Evolutionary conservation across 2,329 filamentous ascomycete genomes (phyloP), one percentile per base, ranked within the genome.

Genomic region (Stagonosporopsis rhizophila): DNA sequence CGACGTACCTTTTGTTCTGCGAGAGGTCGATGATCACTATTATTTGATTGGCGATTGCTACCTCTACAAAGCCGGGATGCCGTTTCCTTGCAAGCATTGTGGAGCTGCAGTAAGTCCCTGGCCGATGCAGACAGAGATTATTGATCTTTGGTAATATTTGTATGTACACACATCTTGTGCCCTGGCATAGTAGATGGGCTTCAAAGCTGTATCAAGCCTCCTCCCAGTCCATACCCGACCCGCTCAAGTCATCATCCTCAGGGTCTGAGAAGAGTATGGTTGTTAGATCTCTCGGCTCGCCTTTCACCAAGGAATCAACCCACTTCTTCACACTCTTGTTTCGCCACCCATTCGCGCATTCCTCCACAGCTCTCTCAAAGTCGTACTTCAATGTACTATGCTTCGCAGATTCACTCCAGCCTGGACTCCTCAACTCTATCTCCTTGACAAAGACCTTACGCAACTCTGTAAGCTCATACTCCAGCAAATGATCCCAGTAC

Each of bases 391-490:
- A 14, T 1, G 9, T 44, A 30, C 23, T 30, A 23, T 44, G 28
- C 23, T 44, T 44, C 30, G 30, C n/a, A 14, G n/a, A 20, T 5
- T 8, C 23, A 1, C 22, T 14, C 39, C 40, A 51, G 3, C 34
- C 40, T 12, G 39, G 48, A 12, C 14, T 27, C 11, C 6, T 9
- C 12, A 17, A 11, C 23, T 44, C 48, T 40, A 51, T 51, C 39
- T 44, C 40, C 15, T 47, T 22, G 9, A 44, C 12, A 50, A 57
- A 62, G 11, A 52, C 17, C 19, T 50, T 42, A 12, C 56, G 44
- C n/a, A 63, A 40, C 32, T 53, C 44, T 2, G 44, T 56, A 8
- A 40, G 22, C 40, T 63, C 60, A 23, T 59, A 59, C 22, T 63
- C 51, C 40, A 58, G 32, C 20, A 44, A 2, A 28, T 63, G 54